phyloP scores from a whole-genome alignment of 1,139 yeast genomes.

The Trichomonascaceae sp. region DNA sequence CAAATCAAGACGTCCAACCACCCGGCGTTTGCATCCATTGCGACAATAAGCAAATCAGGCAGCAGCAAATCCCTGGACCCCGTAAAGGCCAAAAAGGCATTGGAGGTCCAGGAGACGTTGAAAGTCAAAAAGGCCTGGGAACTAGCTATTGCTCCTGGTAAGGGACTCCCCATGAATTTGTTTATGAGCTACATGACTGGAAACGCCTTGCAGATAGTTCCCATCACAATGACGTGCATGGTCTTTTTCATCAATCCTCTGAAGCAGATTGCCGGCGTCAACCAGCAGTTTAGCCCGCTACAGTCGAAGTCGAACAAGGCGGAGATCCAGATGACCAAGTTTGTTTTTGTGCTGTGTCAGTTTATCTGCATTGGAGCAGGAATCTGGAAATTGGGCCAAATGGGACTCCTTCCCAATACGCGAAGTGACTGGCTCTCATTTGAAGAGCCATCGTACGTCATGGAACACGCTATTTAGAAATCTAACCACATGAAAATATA shows the following conservation, averaged over 20 bases:
- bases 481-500: not conserved
- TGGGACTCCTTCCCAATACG: conserved; percentile 87
- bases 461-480: conserved; percentile 4
- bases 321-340: conserved; percentile 36
- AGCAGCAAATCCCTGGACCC: not conserved
- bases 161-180: conserved; percentile 74
- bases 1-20: not conserved
- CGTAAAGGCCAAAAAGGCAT: not conserved
- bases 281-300: conserved; percentile 28
- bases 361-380: conserved; percentile 60
- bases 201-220: conserved; percentile 75
- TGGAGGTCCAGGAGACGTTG: conserved; percentile 15
- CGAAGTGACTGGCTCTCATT: conserved; percentile 88
- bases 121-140: conserved; percentile 65
- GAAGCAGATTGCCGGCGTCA: conserved; percentile 52
- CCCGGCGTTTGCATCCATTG: not conserved
- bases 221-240: conserved; percentile 84
- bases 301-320: conserved; percentile 21
- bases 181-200: conserved; percentile 94
- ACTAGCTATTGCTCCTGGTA: conserved; percentile 70
- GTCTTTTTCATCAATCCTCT: conserved; percentile 60
- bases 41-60: not conserved
- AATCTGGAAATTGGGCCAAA: conserved; percentile 65
- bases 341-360: conserved; percentile 46
- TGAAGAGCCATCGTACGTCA: conserved; percentile 40